Conservation (phyloP, 371 early-diverging fungal genomes). For the Cokeromyces recurvatus region DNA sequence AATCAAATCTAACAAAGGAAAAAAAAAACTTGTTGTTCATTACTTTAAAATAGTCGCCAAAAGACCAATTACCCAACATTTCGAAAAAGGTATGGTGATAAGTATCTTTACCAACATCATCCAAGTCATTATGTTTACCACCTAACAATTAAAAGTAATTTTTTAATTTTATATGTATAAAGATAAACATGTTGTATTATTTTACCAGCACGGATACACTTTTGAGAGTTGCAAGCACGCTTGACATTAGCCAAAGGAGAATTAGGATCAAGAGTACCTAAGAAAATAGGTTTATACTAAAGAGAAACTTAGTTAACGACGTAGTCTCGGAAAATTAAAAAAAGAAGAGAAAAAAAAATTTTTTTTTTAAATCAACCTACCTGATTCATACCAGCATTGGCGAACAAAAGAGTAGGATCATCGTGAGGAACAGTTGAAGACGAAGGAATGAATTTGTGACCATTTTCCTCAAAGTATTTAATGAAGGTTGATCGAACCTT, state of each 20-base stretch:
- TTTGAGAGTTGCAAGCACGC: constrained; percentile 96
- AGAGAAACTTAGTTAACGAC: neutral
- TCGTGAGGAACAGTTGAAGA: constrained; percentile 95
- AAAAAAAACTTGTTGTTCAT: too few relatives aligned
- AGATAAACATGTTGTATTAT: too few relatives aligned
- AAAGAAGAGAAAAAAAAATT: too few relatives aligned
- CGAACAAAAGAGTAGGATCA: constrained; percentile 97
- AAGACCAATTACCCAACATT: constrained; percentile 99
- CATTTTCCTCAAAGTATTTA: constrained; percentile 80
- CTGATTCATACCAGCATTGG: constrained; percentile 99
- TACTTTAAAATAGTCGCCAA: constrained; percentile 99
- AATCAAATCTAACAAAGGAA: neutral
- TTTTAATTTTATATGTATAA: neutral
- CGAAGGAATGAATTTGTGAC: constrained; percentile 85
- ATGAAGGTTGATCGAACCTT: constrained; percentile 91
- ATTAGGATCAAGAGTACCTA: constrained; percentile 92
- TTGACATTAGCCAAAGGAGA: constrained; percentile 87
- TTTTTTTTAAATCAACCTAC: constrained; percentile 26
- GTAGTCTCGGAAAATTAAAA: too few relatives aligned
- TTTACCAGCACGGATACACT: constrained; percentile 98
- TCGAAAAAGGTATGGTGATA: constrained; percentile 99
- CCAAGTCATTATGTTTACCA: constrained; percentile 99
- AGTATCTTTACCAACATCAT: constrained; percentile 99
- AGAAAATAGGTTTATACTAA: constrained; percentile 97
- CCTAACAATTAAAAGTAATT: constrained; percentile 69